phyloP scores from a whole-genome alignment of 2,329 filamentous ascomycete genomes.

The Epichloe scottii region DNA sequence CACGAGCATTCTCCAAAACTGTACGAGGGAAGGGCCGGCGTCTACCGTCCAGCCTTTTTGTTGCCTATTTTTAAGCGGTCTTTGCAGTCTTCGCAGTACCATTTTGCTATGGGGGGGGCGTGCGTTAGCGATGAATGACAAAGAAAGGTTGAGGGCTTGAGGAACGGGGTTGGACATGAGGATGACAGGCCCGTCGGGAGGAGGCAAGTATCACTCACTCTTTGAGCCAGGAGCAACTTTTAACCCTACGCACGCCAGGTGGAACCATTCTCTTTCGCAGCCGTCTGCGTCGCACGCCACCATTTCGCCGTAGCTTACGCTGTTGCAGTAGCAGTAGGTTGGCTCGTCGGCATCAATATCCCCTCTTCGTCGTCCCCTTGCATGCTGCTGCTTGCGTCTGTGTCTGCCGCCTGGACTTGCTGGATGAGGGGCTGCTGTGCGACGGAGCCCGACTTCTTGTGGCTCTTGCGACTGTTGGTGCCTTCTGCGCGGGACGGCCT shows the following conservation, averaged over 20 bases:
- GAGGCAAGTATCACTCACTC: constrained; percentile 36
- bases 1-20: no score
- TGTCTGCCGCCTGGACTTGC: constrained; percentile 20
- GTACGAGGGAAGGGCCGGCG: no score
- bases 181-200: no score
- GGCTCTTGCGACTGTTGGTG: constrained; percentile 36
- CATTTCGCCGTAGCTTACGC: constrained; percentile 75
- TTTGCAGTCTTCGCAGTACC: constrained; percentile 73
- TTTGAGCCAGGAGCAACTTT: constrained; percentile 67
- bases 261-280: constrained; percentile 72
- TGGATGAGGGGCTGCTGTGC: constrained; percentile 23
- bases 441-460: constrained; percentile 42
- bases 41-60: constrained; percentile 37
- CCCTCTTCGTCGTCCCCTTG: constrained; percentile 29
- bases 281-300: constrained; percentile 65
- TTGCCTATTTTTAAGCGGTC: constrained; percentile 45
- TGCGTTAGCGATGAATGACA: constrained; percentile 12
- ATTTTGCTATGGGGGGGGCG: constrained; percentile 45
- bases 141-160: constrained; percentile 6
- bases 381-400: constrained; percentile 30
- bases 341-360: constrained; percentile 60
- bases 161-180: not conserved
- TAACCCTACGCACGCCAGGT: constrained; percentile 68
- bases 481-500: constrained; percentile 36
- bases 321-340: constrained; percentile 68